A percentile compares a stretch with the other conserved stretches of the same genome.
Evolutionary conservation across 768 basidiomycete genomes (phyloP).

Genomic region (Suillus fuscotomentosus): DNA sequence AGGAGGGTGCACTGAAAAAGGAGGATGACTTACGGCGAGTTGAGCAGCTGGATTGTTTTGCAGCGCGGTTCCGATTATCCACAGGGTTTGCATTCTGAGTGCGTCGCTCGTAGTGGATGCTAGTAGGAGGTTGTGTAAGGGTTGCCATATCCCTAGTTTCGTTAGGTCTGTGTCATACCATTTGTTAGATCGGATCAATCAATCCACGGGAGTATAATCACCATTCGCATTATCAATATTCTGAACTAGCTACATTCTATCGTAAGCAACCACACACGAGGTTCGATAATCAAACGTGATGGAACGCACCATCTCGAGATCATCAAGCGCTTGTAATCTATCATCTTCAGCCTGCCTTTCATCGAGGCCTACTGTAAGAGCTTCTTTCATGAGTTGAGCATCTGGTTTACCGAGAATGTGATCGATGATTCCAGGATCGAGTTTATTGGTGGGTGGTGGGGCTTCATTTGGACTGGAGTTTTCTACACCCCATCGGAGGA

Average conservation of each 20-base stretch:
- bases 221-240: constrained; percentile 91
- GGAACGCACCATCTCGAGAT: constrained; percentile 78
- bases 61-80: constrained; percentile 87
- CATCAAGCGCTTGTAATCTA: constrained; percentile 70
- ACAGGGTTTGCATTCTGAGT: constrained; percentile 68
- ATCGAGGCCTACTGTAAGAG: constrained; percentile 64
- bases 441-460: constrained; percentile 41
- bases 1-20: too few species aligned
- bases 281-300: not conserved
- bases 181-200: not conserved
- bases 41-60: constrained; percentile 91
- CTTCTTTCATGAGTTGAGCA: constrained; percentile 80
- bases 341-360: constrained; percentile 50
- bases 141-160: constrained; percentile 76
- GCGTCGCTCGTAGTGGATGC: constrained; percentile 52
- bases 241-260: constrained; percentile 64
- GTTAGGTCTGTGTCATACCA: constrained; percentile 60
- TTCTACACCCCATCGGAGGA: constrained; percentile 82
- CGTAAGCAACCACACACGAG: not conserved
- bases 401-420: constrained; percentile 84
- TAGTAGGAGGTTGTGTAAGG: constrained; percentile 63
- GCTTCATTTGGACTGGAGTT: constrained; percentile 45
- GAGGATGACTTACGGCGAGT: constrained; percentile 50
- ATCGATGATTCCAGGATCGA: constrained; percentile 88
- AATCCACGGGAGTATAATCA: not conserved